These are phyloP conservation scores for Fremontodendron californicum DNA, from an alignment of 345 rosid species.

Conservation along the genomic window DNA sequence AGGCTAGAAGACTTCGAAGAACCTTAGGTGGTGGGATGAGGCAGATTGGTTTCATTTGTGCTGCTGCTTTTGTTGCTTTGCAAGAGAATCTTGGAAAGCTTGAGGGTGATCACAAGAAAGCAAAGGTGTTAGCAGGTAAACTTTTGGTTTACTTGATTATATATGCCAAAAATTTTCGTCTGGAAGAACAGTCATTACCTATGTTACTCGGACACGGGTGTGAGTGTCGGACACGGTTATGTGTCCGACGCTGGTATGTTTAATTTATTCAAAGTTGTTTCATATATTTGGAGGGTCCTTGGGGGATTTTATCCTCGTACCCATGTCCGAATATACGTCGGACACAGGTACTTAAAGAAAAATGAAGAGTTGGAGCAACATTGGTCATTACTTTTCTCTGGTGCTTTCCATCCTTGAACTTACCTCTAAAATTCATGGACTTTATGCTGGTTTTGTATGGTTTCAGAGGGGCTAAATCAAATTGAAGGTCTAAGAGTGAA, in stretches of 20 bases:
- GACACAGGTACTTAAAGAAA: too few species aligned
- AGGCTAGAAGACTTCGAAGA: conserved; percentile 87
- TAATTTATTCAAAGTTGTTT: too few species aligned
- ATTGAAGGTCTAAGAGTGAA: conserved; percentile 64
- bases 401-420: not conserved
- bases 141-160: not conserved
- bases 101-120: conserved; percentile 70
- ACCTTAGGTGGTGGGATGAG: conserved; percentile 98
- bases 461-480: conserved; percentile 64
- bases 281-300: too few species aligned
- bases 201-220: too few species aligned
- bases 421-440: not conserved
- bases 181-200: not conserved
- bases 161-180: not conserved
- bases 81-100: conserved; percentile 65
- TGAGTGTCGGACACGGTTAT: too few species aligned
- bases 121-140: conserved; percentile 76
- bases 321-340: too few species aligned
- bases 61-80: conserved; percentile 78
- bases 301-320: too few species aligned
- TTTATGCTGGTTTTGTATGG: not conserved
- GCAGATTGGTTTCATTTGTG: conserved; percentile 78
- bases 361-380: too few species aligned
- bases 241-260: too few species aligned
- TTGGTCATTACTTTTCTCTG: not conserved